Evolutionary conservation across 805 yeast species (phyloP).

Genomic region (Nakazawaea anatomiae): DNA sequence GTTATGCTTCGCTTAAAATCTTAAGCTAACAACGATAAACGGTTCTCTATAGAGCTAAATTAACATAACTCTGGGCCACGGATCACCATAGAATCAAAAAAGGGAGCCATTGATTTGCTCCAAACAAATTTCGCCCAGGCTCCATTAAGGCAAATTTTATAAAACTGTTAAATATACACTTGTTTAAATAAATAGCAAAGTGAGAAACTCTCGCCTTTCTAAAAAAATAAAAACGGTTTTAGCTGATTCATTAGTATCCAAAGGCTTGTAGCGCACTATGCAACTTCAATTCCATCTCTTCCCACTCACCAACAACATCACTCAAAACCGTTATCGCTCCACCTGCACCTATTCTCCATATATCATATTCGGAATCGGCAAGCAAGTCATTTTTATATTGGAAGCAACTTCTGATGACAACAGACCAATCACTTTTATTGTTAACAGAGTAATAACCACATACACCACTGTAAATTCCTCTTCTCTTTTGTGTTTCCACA

Average conservation of each 20-base stretch:
- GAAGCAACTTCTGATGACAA: slow-evolving; percentile 79
- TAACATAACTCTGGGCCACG: no score
- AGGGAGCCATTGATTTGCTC: no score
- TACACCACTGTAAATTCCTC: slow-evolving; percentile 91
- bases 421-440: slow-evolving; percentile 93
- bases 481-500: slow-evolving; percentile 51
- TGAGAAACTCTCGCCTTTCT: no score
- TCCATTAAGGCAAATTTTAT: no score
- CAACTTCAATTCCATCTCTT: slow-evolving; percentile 80
- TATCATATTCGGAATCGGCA: slow-evolving; percentile 19
- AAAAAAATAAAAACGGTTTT: no score
- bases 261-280: slow-evolving; percentile 78
- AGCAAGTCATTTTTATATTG: slow-evolving; percentile 47
- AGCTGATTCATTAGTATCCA: slow-evolving; percentile 12
- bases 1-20: no score
- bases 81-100: no score
- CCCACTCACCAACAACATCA: slow-evolving; percentile 80
- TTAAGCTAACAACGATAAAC: no score
- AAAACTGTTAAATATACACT: no score
- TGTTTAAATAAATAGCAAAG: no score
- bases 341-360: slow-evolving; percentile 95
- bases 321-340: slow-evolving; percentile 95
- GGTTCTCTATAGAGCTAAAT: no score
- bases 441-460: slow-evolving; percentile 92
- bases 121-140: no score